phyloP scores from a whole-genome alignment of 2,329 filamentous ascomycete species.

The Trichoderma aggressivum region DNA sequence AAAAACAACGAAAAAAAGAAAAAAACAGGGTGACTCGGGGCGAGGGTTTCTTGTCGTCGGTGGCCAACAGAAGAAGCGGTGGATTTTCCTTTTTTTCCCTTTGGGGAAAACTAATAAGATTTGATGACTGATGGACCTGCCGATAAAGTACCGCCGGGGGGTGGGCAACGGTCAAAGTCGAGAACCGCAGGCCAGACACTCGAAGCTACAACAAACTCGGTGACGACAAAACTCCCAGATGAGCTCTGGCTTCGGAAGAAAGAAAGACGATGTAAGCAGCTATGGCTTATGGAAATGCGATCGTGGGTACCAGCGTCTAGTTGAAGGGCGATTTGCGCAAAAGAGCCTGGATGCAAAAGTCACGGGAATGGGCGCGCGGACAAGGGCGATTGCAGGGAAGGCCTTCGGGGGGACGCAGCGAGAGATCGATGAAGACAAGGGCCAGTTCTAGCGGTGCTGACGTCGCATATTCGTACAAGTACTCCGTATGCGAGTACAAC shows the following conservation, averaged over 20 bases:
- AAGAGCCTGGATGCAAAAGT: conserved; percentile 1
- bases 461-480: conserved; percentile 4
- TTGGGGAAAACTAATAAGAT: conserved; percentile 13
- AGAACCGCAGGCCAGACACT: not conserved
- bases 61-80: conserved; percentile 16
- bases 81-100: conserved; percentile 14
- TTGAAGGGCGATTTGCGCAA: conserved; percentile 9
- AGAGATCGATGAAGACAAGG: conserved; percentile 18
- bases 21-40: conserved; percentile 5
- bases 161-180: not conserved
- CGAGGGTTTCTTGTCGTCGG: conserved; percentile 1
- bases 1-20: not conserved
- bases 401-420: not conserved
- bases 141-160: conserved; percentile 10
- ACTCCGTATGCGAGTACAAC: too few species aligned
- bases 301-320: not conserved
- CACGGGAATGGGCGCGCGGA: conserved; percentile 2
- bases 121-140: conserved; percentile 11
- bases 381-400: conserved; percentile 20
- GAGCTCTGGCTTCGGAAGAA: not conserved
- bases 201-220: not conserved
- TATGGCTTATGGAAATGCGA: not conserved
- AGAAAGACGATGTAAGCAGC: not conserved
- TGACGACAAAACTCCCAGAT: not conserved
- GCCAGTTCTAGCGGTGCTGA: conserved; percentile 6